Percentiles rank a stretch among this genome's conserved stretches.
These are phyloP conservation scores for Agroathelia rolfsii DNA, from an alignment of 1,284 basidiomycete genomes.

Conservation along the genomic window DNA sequence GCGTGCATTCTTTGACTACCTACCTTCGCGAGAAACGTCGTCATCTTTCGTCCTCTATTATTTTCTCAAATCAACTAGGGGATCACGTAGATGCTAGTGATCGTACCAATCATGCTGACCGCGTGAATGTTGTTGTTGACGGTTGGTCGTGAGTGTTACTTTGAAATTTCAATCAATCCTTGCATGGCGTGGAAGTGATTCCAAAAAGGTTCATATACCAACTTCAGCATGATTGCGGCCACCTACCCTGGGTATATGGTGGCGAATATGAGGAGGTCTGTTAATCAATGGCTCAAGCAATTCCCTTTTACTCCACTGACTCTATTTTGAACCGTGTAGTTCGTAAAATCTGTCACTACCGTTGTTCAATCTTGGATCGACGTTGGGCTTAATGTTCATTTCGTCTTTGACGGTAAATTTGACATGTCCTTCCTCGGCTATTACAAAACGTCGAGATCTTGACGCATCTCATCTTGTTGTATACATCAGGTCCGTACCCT, in stretches of 20 bases:
- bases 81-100: constrained; percentile 18
- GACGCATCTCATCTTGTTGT: constrained; percentile 2
- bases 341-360: constrained; percentile 38
- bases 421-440: constrained; percentile 17
- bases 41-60: constrained; percentile 41
- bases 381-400: constrained; percentile 66
- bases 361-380: constrained; percentile 63
- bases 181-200: constrained; percentile 9
- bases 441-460: too few relatives aligned
- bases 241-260: constrained; percentile 76
- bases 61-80: constrained; percentile 33
- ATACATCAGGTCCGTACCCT: constrained; percentile 73
- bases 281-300: too few relatives aligned
- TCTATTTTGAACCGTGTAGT: too few relatives aligned
- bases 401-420: constrained; percentile 88
- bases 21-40: constrained; percentile 70
- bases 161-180: constrained; percentile 9
- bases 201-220: constrained; percentile 67
- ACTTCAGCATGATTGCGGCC: constrained; percentile 50
- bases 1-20: constrained; percentile 71
- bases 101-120: constrained; percentile 12
- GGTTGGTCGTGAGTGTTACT: constrained; percentile 75
- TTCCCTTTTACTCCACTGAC: too few relatives aligned
- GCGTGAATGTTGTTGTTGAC: constrained; percentile 71
- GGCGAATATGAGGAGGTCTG: constrained; percentile 73